Conservation (phyloP, 2,329 filamentous ascomycete genomes). For the Laburnicola sp. region DNA sequence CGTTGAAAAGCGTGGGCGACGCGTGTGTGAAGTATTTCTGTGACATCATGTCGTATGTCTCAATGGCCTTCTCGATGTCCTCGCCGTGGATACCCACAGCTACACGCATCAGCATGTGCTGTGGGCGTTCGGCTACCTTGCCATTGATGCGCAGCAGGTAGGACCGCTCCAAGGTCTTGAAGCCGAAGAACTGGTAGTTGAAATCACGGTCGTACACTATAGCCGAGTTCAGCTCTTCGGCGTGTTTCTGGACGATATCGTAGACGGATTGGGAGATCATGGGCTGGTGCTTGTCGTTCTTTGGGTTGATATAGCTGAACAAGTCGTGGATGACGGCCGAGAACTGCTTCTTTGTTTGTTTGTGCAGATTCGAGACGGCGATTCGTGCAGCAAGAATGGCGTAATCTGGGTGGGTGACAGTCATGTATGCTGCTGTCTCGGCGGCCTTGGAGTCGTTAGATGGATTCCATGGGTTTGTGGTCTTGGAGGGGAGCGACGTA, state of each 20-base stretch:
- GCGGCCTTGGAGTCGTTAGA: constrained; percentile 68
- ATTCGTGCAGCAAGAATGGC: constrained; percentile 98
- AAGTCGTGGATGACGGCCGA: constrained; percentile 93
- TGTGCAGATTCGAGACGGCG: constrained; percentile 98
- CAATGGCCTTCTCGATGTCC: constrained; percentile 88
- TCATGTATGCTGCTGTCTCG: constrained; percentile 99
- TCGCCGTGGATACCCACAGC: constrained; percentile 96
- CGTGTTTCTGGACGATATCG: constrained; percentile 91
- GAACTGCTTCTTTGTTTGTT: constrained; percentile 99
- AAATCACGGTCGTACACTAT: constrained; percentile 99
- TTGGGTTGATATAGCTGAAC: constrained; percentile 95
- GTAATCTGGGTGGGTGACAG: constrained; percentile 97
- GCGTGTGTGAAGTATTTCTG: constrained; percentile 98
- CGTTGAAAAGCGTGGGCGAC: constrained; percentile 97
- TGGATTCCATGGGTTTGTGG: constrained; percentile 13
- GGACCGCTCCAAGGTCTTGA: constrained; percentile 98
- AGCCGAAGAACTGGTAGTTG: constrained; percentile 99
- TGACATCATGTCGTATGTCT: constrained; percentile 99
- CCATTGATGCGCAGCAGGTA: constrained; percentile 94
- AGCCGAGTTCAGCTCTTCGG: constrained; percentile 95
- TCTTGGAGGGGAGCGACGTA: constrained; percentile 54
- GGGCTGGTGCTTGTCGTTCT: constrained; percentile 78
- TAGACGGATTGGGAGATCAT: constrained; percentile 95
- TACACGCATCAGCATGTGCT: constrained; percentile 99
- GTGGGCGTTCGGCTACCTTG: constrained; percentile 94